Evolutionary conservation across 148 eudicot species (phyloP), one percentile per base, ranked within the genome.

Genomic region (Diospyros lotus): DNA sequence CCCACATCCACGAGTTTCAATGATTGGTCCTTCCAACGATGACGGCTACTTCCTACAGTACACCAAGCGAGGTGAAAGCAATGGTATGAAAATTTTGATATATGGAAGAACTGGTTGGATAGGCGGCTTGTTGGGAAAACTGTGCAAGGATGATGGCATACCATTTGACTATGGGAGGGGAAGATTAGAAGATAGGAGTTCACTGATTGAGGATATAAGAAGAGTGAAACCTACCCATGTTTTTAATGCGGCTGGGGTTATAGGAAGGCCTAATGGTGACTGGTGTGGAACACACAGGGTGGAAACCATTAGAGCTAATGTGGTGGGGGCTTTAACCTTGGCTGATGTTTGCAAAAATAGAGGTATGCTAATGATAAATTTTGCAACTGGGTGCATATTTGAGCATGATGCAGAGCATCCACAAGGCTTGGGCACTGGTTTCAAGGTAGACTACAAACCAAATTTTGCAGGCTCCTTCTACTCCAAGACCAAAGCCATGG

Each of bases 401-500:
- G 92, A 90, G 48, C 87, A 90, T 74, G 87, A 90, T 72, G 86
- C 75, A n/a, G 63, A 74, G 7, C 92, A 88, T 78, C 89, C 88
- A 6, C 71, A 79, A 68, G 90, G 92, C 55, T 88, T 90, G 46
- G 92, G 95, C 45, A 81, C 88, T 56, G 95, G 95, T 76, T 90
- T 80, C 60, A 90, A 86, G 82, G 95, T 88, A 74, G 95, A 90
- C 75, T 92, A 88, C 73, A 88, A 66, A 12, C 92, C 95, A 15
- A 90, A 90, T 79, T 88, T 90, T 69, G 58, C 59, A 4, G 92
- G 95, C 8, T 90, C 95, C 4, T 90, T 83, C 82, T 88, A 88
- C 77, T 90, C 95, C 12, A 90, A 90, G 76, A 90, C 95, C 65
- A 88, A 88, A 78, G 95, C 92, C 46, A 88, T 90, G 92, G 92